Percentiles rank a stretch among this genome's conserved stretches.
phyloP scores from a whole-genome alignment of 441 rosid genomes.

The Dalechampia spathulata region DNA sequence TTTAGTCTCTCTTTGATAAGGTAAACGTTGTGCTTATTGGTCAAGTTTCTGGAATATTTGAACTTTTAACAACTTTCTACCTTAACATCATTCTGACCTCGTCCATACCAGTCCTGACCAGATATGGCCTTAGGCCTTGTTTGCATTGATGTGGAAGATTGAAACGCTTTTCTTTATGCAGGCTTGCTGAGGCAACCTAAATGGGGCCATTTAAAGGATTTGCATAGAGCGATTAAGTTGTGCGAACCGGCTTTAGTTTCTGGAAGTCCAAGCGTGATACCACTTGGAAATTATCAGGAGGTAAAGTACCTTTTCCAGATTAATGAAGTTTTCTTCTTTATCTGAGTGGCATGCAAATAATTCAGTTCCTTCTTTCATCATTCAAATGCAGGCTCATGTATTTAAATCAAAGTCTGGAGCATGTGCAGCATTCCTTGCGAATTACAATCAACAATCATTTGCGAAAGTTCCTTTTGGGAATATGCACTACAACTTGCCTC shows the following conservation, averaged over 20 bases:
- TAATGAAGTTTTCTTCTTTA: background rate
- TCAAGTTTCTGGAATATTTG: background rate
- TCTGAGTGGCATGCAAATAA: background rate
- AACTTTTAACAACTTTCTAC: background rate
- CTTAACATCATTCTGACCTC: background rate
- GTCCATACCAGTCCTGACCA: background rate
- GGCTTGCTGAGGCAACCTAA: conserved; percentile 88
- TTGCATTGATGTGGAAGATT: conserved; percentile 8
- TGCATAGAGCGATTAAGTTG: conserved; percentile 83
- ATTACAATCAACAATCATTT: conserved; percentile 51
- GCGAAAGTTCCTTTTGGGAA: conserved; percentile 69
- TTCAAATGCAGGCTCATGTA: conserved; percentile 66
- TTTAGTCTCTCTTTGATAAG: background rate
- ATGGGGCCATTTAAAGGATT: conserved; percentile 97
- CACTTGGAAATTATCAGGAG: conserved; percentile 89
- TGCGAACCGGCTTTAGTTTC: conserved; percentile 88
- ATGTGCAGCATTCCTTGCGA: conserved; percentile 95
- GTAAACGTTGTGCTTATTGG: background rate
- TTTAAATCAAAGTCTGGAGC: conserved; percentile 68
- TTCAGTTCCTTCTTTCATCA: conserved; percentile 1
- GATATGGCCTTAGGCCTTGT: background rate
- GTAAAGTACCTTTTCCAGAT: conserved; percentile 22
- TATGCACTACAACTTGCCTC: conserved; percentile 86
- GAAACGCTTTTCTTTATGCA: conserved; percentile 18
- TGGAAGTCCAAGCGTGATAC: conserved; percentile 49